phyloP scores from a whole-genome alignment of 306 rosid species.

The Glycine tomentella region DNA sequence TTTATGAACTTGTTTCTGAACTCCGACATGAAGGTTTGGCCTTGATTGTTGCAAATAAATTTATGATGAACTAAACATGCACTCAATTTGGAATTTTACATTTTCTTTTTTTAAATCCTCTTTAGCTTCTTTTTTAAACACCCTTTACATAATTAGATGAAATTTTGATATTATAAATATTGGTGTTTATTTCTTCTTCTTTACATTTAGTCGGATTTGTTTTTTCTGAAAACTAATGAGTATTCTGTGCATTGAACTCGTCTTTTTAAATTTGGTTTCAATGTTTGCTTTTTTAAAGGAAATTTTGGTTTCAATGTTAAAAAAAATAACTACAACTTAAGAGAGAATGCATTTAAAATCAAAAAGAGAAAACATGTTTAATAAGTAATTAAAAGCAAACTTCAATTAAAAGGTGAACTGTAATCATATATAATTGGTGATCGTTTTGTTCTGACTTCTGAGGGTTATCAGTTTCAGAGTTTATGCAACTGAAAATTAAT shows the following conservation, averaged over 20 bases:
- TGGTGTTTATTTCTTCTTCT: neutral
- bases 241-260: neutral
- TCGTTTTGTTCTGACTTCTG: too few species aligned
- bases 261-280: neutral
- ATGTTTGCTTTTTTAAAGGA: neutral
- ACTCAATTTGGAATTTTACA: constrained; percentile 21
- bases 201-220: neutral
- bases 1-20: constrained; percentile 60
- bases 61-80: constrained; percentile 9
- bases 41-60: constrained; percentile 23
- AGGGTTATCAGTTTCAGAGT: too few species aligned
- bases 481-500: too few species aligned
- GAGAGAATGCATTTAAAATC: neutral
- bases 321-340: neutral
- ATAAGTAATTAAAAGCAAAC: neutral
- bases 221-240: neutral
- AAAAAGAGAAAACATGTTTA: neutral
- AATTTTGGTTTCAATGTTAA: neutral
- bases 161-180: neutral
- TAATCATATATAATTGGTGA: too few species aligned
- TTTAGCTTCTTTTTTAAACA: neutral
- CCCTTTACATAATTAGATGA: neutral
- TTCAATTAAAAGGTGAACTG: too few species aligned
- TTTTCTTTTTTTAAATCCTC: neutral
- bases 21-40: constrained; percentile 71